phyloP scores from a whole-genome alignment of 345 rosid genomes.

The Bruguiera parviflora region DNA sequence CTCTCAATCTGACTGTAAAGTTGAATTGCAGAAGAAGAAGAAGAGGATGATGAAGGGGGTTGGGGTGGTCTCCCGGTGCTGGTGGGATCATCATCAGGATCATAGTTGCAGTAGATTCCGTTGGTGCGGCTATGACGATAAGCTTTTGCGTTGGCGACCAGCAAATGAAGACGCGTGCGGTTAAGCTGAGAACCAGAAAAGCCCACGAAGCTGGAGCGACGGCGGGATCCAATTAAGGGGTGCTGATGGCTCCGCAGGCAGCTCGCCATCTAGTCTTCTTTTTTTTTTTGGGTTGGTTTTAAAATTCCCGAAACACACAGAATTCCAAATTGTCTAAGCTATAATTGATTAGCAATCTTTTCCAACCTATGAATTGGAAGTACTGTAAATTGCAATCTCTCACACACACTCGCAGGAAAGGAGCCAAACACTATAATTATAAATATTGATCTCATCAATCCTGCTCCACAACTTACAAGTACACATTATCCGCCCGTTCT shows the following conservation, averaged over 20 bases:
- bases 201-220: background rate
- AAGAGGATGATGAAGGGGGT: constrained; percentile 1
- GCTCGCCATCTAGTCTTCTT: constrained; percentile 12
- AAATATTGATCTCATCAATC: too few relatives aligned
- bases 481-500: too few relatives aligned
- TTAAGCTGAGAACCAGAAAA: background rate
- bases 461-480: too few relatives aligned
- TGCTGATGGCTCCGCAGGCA: constrained; percentile 17
- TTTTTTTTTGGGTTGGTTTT: too few relatives aligned
- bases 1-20: constrained; percentile 87
- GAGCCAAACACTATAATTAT: too few relatives aligned
- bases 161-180: constrained; percentile 4
- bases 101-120: constrained; percentile 37
- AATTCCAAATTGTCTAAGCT: too few relatives aligned
- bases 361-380: too few relatives aligned
- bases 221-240: background rate
- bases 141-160: background rate
- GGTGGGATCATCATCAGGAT: constrained; percentile 33
- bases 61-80: constrained; percentile 36
- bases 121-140: constrained; percentile 6
- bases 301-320: too few relatives aligned
- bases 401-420: too few relatives aligned
- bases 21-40: constrained; percentile 54
- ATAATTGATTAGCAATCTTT: too few relatives aligned
- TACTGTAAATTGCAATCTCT: too few relatives aligned